A percentile compares a stretch with the other conserved stretches of the same genome.
These are phyloP conservation scores for Kodamaea suecica DNA, from an alignment of 1,139 yeast genomes.

Conservation along the genomic window DNA sequence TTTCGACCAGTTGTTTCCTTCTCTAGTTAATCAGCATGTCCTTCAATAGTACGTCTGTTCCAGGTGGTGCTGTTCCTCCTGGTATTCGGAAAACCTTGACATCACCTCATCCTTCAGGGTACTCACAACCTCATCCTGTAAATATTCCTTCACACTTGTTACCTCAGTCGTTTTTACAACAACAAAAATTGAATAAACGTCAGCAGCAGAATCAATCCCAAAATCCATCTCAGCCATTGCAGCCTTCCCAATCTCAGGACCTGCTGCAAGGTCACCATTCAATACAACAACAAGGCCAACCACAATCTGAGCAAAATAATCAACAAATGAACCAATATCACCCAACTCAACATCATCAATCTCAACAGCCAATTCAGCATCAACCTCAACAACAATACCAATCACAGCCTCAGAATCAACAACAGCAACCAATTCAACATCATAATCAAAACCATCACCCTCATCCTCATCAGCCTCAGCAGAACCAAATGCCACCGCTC, in stretches of 20 bases:
- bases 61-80: not conserved
- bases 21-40: not conserved
- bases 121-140: conserved; percentile 11
- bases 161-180: conserved; percentile 30
- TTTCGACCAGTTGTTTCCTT: too few relatives aligned
- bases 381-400: conserved; percentile 6
- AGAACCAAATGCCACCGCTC: conserved; percentile 1
- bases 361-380: conserved; percentile 8
- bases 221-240: conserved; percentile 7
- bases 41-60: not conserved
- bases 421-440: conserved; percentile 6
- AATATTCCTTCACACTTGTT: conserved; percentile 36
- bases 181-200: conserved; percentile 7
- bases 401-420: conserved; percentile 10
- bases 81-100: conserved; percentile 9
- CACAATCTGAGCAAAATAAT: too few relatives aligned
- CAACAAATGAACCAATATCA: conserved; percentile 4
- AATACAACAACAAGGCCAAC: conserved; percentile 6
- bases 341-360: conserved; percentile 7
- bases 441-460: conserved; percentile 9
- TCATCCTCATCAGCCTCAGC: conserved; percentile 8
- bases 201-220: conserved; percentile 11
- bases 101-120: conserved; percentile 12
- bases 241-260: not conserved
- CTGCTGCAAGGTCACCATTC: not conserved